Percentiles rank a stretch among this genome's conserved stretches.
These are phyloP conservation scores for Chaetomium olivaceum DNA, from an alignment of 2,329 filamentous ascomycete species.

Conservation along the genomic window DNA sequence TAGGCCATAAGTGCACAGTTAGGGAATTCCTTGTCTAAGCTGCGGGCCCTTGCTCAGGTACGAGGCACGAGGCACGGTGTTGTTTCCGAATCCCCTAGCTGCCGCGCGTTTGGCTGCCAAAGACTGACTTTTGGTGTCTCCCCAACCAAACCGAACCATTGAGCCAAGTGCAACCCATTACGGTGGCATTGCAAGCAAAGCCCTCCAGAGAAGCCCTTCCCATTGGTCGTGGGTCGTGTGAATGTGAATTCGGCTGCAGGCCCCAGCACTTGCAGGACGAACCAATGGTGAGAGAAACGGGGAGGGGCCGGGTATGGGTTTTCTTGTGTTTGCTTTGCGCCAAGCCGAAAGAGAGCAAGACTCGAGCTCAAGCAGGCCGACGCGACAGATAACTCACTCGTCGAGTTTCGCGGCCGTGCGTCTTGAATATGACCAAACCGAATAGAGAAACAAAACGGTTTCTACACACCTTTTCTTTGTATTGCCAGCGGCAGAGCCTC, in stretches of 20 bases:
- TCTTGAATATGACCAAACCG: not conserved
- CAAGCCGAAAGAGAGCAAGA: slow-evolving; percentile 10
- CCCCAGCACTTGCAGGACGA: slow-evolving; percentile 28
- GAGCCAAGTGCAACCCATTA: not conserved
- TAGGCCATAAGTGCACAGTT: not conserved
- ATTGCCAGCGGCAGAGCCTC: slow-evolving; percentile 52
- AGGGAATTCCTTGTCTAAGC: slow-evolving; percentile 1
- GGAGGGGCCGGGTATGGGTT: slow-evolving; percentile 2
- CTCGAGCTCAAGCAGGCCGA: not conserved
- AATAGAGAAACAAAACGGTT: not conserved
- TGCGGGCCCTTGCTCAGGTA: not conserved
- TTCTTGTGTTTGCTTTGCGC: slow-evolving; percentile 16
- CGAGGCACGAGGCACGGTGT: not conserved
- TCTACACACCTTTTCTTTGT: slow-evolving; percentile 53
- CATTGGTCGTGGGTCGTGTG: slow-evolving; percentile 29
- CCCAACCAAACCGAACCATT: not conserved
- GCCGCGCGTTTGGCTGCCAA: not conserved
- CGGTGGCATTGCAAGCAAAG: slow-evolving; percentile 8
- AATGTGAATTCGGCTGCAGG: slow-evolving; percentile 29
- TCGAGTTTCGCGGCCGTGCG: slow-evolving; percentile 2
- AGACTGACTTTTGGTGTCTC: not conserved
- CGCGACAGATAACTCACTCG: not conserved
- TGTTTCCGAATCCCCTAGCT: not conserved
- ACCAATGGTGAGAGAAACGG: slow-evolving; percentile 27
- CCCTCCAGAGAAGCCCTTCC: slow-evolving; percentile 8